Percentiles rank a stretch among this genome's conserved stretches.
Evolutionary conservation across 352 stramenopile genomes (phyloP).

Genomic region (Blastocystis sp.): DNA sequence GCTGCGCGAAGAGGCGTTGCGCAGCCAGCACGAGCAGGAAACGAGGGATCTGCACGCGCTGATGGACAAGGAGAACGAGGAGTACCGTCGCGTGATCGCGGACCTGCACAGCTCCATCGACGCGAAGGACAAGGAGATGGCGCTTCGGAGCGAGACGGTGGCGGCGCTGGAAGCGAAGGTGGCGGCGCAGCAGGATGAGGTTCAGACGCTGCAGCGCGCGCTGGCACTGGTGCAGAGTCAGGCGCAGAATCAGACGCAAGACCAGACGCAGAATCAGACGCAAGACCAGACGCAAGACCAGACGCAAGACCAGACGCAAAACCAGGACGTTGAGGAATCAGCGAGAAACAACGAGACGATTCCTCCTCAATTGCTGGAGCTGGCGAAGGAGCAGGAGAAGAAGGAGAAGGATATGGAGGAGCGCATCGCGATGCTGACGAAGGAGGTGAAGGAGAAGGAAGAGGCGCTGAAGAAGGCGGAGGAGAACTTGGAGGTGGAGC

Average conservation of each 20-base stretch:
- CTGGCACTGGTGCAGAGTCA: background rate
- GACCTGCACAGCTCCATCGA: background rate
- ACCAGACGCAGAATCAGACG: too few species aligned
- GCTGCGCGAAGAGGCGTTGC: background rate
- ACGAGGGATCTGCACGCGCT: background rate
- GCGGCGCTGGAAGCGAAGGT: conserved; percentile 1
- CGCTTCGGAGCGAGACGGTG: background rate
- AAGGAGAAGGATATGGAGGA: background rate
- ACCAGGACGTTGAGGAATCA: too few species aligned
- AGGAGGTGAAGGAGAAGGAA: conserved; percentile 15
- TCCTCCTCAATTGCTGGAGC: background rate
- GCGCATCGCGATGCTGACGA: background rate
- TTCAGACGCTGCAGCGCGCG: background rate
- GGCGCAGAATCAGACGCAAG: too few species aligned
- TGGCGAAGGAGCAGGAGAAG: conserved; percentile 15
- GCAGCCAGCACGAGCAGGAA: background rate
- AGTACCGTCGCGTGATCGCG: background rate
- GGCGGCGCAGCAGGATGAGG: background rate
- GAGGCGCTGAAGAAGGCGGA: background rate
- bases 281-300: too few species aligned
- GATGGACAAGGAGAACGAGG: conserved; percentile 6
- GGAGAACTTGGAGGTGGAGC: conserved; percentile 2
- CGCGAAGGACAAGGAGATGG: conserved; percentile 9
- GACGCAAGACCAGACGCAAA: too few species aligned
- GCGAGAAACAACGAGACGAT: background rate